Conservation (phyloP, 202 grass and related monocot species). For the Panicum hallii region DNA sequence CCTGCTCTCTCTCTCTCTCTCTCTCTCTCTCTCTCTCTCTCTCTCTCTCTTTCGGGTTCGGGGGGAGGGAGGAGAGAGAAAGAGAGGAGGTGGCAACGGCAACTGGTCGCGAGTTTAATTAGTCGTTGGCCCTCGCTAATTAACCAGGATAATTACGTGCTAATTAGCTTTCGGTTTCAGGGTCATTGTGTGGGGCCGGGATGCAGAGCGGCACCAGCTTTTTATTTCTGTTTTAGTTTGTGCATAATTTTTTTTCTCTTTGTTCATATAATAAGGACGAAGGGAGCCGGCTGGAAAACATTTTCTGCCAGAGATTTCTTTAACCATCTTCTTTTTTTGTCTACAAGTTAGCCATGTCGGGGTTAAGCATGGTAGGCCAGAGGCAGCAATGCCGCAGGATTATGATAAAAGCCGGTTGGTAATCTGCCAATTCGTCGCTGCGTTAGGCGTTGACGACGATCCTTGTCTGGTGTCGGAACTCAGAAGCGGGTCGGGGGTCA, state of each 20-base stretch:
- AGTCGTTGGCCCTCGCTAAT: not conserved
- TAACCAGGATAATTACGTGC: not conserved
- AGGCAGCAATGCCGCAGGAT: too few relatives aligned
- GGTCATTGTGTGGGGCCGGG: not conserved
- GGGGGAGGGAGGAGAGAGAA: too few relatives aligned
- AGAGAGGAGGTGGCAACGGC: not conserved
- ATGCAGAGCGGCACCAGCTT: not conserved
- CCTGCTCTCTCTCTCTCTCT: too few relatives aligned
- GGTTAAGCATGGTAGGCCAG: not conserved
- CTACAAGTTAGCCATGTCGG: not conserved
- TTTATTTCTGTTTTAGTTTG: not conserved
- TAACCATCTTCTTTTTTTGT: not conserved
- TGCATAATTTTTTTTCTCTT: not conserved
- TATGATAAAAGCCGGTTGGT: constrained; percentile 18
- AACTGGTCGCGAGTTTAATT: not conserved
- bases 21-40: too few relatives aligned
- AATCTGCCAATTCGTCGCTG: constrained; percentile 12
- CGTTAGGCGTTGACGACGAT: constrained; percentile 14
- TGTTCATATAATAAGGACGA: not conserved
- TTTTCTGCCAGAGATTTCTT: not conserved
- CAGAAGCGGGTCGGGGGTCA: too few relatives aligned
- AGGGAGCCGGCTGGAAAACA: not conserved
- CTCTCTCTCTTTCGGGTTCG: too few relatives aligned
- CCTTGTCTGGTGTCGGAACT: not conserved
- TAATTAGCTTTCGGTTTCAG: not conserved